phyloP scores from a whole-genome alignment of 371 early-diverging fungal genomes.

The Saksenaea vasiformis region DNA sequence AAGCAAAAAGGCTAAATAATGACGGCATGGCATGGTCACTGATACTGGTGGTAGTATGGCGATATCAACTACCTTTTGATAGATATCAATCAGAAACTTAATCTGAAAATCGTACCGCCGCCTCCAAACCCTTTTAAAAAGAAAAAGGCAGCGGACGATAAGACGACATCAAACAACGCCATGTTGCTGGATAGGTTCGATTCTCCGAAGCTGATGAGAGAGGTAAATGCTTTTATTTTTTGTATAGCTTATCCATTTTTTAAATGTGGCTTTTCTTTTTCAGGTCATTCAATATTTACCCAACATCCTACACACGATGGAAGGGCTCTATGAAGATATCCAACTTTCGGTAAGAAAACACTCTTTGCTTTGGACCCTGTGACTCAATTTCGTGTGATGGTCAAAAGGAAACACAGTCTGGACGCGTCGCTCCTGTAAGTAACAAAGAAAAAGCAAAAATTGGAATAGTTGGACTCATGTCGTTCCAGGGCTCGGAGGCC shows the following conservation, averaged over 20 bases:
- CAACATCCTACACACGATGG: slow-evolving; percentile 31
- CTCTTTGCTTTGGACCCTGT: background rate
- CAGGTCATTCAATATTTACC: slow-evolving; percentile 41
- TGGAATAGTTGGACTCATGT: background rate
- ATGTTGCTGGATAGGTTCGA: slow-evolving; percentile 38
- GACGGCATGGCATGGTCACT: background rate
- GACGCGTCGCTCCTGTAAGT: slow-evolving; percentile 22
- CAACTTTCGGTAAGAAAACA: slow-evolving; percentile 25
- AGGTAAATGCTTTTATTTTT: slow-evolving; percentile 27
- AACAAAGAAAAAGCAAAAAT: background rate
- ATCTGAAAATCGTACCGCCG: slow-evolving; percentile 48
- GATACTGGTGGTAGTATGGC: slow-evolving; percentile 12
- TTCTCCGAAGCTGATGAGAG: slow-evolving; percentile 35
- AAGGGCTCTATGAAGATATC: slow-evolving; percentile 30
- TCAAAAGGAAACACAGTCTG: slow-evolving; percentile 34
- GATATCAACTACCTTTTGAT: slow-evolving; percentile 52
- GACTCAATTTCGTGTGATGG: background rate
- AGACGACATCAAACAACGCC: slow-evolving; percentile 18
- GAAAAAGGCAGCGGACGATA: slow-evolving; percentile 30
- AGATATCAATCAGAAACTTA: slow-evolving; percentile 56
- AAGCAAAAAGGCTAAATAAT: background rate
- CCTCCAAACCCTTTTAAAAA: slow-evolving; percentile 33
- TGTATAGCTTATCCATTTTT: background rate
- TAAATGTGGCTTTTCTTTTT: background rate
- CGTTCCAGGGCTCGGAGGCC: slow-evolving; percentile 25